Base-by-base conservation (phyloP, 1,284 basidiomycete species). In the Boletus semigastroideus region DNA sequence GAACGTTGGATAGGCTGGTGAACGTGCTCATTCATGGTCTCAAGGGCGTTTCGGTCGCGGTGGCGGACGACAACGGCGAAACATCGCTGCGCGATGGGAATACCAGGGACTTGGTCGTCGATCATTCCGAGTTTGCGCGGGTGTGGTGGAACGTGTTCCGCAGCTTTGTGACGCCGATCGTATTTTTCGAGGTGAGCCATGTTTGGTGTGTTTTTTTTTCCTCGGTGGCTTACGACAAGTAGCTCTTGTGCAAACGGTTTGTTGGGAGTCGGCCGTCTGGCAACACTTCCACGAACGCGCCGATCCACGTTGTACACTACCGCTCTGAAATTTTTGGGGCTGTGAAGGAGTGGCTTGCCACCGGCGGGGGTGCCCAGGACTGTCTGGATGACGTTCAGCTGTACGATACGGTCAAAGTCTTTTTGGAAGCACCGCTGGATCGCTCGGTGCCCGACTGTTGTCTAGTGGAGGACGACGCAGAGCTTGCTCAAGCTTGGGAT, bases 61-160 rank as follows among this genome's bases (percentile, higher is more conserved):
- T 90, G 3, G 81, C 88, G 1, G 90, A 92, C 57, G 90, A 92
- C 64, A 90, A 89, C 59, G 90, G 90, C 0, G 87, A 91, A 64
- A 87, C 87, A 72, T 82, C 87, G 0, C 66, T 92, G 40, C 73
- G 80, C 31, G 85, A 88, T 55, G 80, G 81, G 9, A 85, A 81
- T 70, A 85, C 84, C 1, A 73, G 87, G 37, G 83, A 87, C 42
- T 72, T 92, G 31, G 71, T 80, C 20, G 77, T 92, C 11, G 89
- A 92, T 67, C 78, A 83, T 45, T 72, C 65, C 4, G 88, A 91
- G 61, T 92, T 88, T 69, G 75, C 82, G 1, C 74, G 74, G 36
- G 78, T 88, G 5, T 92, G 90, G 86, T 92, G 90, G 87, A 83
- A 79, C 53, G 79, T 82, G 16, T 92, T 86, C 64, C 77, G 90